phyloP scores from a whole-genome alignment of 306 rosid species.

The Cicer yamashitae region DNA sequence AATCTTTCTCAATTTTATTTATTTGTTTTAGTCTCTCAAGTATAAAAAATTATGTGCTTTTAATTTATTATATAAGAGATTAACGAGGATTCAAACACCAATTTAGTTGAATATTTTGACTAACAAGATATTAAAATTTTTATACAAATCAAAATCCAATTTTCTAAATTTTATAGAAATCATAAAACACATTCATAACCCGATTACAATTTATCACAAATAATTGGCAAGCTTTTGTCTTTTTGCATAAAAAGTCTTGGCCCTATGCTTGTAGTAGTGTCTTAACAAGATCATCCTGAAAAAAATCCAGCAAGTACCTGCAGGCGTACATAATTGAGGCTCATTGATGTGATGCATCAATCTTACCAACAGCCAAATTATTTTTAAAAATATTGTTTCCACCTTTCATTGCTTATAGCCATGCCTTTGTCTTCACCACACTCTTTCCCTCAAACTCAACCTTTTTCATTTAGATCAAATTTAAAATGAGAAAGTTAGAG shows the following conservation, averaged over 20 bases:
- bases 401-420: slow-evolving; percentile 24
- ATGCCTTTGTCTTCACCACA: slow-evolving; percentile 32
- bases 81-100: too few species aligned
- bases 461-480: background rate
- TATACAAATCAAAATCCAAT: background rate
- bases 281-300: slow-evolving; percentile 35
- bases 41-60: too few species aligned
- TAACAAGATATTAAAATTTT: background rate
- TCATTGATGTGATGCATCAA: slow-evolving; percentile 52
- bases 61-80: too few species aligned
- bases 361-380: slow-evolving; percentile 40
- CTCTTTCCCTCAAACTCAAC: slow-evolving; percentile 31
- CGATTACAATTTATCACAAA: background rate
- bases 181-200: background rate
- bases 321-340: slow-evolving; percentile 52
- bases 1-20: too few species aligned
- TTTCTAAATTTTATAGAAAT: background rate
- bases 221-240: slow-evolving; percentile 34
- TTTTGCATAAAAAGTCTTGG: background rate
- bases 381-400: slow-evolving; percentile 20
- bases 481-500: too few species aligned
- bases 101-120: too few species aligned
- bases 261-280: slow-evolving; percentile 19
- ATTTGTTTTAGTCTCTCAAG: too few species aligned
- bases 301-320: slow-evolving; percentile 39